A percentile compares a stretch with the other conserved stretches of the same genome.
Conservation (phyloP, 495 filamentous ascomycete species). For the Penicillium egyptiacum region DNA sequence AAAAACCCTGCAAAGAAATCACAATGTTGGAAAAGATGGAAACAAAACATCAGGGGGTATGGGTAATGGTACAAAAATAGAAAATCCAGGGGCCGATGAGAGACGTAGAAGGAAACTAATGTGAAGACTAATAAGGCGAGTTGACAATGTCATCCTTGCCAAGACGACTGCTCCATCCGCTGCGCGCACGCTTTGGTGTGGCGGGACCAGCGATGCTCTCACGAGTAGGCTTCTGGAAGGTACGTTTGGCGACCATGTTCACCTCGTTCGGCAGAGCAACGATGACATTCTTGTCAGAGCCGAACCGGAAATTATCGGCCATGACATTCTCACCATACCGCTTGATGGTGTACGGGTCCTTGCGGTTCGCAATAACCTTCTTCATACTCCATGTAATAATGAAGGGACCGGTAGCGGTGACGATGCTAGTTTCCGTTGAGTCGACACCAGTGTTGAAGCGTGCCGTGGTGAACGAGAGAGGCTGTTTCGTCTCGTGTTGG, state of each 20-base stretch:
- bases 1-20: neutral
- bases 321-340: constrained; percentile 92
- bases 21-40: constrained; percentile 16
- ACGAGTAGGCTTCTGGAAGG: constrained; percentile 82
- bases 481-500: constrained; percentile 86
- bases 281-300: constrained; percentile 95
- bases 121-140: constrained; percentile 65
- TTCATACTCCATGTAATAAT: constrained; percentile 95
- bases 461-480: constrained; percentile 83
- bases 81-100: constrained; percentile 13
- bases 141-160: constrained; percentile 79
- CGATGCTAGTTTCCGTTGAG: constrained; percentile 79
- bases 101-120: neutral
- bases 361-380: constrained; percentile 74
- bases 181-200: constrained; percentile 50
- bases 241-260: constrained; percentile 87
- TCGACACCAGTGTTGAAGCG: constrained; percentile 92
- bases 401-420: constrained; percentile 96
- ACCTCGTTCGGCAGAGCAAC: constrained; percentile 96
- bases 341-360: constrained; percentile 93
- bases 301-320: constrained; percentile 98
- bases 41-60: constrained; percentile 42
- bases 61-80: constrained; percentile 33
- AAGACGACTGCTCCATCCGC: constrained; percentile 54
- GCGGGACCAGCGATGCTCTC: constrained; percentile 80